Conservation (phyloP, 208 protist species). For the Acanthamoeba pearcei region DNA sequence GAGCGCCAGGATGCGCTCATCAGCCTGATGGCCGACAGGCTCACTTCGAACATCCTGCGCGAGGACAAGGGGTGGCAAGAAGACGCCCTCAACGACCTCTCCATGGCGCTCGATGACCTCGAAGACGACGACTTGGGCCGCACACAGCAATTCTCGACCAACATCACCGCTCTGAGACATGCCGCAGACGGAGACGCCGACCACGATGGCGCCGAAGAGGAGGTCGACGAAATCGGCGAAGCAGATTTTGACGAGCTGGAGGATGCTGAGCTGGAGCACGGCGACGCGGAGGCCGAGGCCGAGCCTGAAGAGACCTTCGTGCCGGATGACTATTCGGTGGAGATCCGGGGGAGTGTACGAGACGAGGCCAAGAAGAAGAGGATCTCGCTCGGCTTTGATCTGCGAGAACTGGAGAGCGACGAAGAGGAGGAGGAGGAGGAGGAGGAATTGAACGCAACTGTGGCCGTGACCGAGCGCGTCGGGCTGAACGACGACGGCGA, state of each 20-base stretch:
- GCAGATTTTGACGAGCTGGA: slow-evolving; percentile 18
- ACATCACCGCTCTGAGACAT: neutral
- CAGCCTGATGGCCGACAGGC: slow-evolving; percentile 5
- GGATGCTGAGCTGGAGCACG: neutral
- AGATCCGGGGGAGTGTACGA: neutral
- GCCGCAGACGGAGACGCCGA: neutral
- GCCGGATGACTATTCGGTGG: neutral
- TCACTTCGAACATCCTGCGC: slow-evolving; percentile 42
- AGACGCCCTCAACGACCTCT: slow-evolving; percentile 49
- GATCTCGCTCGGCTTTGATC: slow-evolving; percentile 15
- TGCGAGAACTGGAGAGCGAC: slow-evolving; percentile 18
- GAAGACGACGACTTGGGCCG: neutral
- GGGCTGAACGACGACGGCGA: neutral
- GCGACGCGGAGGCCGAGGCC: neutral
- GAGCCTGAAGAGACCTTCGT: neutral
- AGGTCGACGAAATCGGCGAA: neutral
- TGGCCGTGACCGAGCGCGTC: neutral
- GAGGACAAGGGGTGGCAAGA: slow-evolving; percentile 28
- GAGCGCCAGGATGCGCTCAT: neutral
- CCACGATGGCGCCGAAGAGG: neutral
- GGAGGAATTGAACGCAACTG: neutral
- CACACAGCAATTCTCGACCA: neutral
- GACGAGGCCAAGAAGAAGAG: slow-evolving; percentile 25
- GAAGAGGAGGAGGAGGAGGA: neutral
- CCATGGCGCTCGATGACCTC: slow-evolving; percentile 7